A percentile compares a stretch with the other conserved stretches of the same genome.
Conservation (phyloP, 2,329 filamentous ascomycete genomes). For the Neonectria neomacrospora region DNA sequence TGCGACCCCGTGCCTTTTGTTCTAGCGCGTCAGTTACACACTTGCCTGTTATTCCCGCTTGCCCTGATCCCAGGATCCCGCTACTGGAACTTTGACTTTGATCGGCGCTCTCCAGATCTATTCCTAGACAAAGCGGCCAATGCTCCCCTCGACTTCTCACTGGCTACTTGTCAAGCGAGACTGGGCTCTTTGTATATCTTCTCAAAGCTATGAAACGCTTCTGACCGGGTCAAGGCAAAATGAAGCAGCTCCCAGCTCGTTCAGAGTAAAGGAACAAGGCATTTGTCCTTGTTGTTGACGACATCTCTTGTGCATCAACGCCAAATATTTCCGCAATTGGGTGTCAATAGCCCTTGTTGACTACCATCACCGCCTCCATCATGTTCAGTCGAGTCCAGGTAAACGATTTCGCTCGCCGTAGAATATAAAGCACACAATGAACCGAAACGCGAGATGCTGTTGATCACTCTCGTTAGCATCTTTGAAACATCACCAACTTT, state of each 20-base stretch:
- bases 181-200: conserved; percentile 1
- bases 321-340: not conserved
- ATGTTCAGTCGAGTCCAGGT: not conserved
- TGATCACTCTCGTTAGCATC: not conserved
- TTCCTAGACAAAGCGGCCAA: conserved; percentile 13
- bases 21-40: conserved; percentile 10
- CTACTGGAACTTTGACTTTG: conserved; percentile 1
- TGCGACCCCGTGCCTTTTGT: conserved; percentile 25
- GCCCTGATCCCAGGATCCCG: conserved; percentile 14
- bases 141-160: conserved; percentile 4
- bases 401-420: not conserved
- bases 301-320: not conserved
- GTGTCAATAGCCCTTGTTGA: conserved; percentile 6
- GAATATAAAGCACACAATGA: not conserved
- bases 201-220: not conserved
- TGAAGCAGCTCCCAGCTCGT: not conserved
- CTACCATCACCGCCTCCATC: not conserved
- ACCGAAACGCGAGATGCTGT: too few species aligned
- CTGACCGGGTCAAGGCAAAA: not conserved
- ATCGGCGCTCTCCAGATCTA: conserved; percentile 21
- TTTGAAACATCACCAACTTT: not conserved
- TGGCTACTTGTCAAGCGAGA: not conserved
- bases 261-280: not conserved
- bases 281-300: not conserved
- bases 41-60: conserved; percentile 23